Conservation (phyloP, 148 eudicot genomes). For the Chenopodium berlandieri region DNA sequence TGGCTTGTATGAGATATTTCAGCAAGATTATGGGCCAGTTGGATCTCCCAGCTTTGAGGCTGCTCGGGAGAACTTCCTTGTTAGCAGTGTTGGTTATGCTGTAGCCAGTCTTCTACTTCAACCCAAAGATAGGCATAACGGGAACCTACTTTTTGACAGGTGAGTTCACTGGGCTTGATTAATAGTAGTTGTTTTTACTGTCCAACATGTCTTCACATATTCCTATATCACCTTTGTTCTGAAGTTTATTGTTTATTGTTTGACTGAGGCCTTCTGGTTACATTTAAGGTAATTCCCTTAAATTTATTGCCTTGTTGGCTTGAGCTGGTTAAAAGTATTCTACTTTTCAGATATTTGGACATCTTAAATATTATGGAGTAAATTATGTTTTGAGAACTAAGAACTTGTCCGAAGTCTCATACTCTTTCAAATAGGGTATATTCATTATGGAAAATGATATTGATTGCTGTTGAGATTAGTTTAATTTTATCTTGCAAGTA, state of each 20-base stretch:
- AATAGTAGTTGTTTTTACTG: too few relatives aligned
- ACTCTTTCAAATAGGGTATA: too few relatives aligned
- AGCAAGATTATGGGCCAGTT: conserved; percentile 95
- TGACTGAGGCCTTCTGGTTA: not conserved
- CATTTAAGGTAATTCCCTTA: not conserved
- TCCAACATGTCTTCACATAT: not conserved
- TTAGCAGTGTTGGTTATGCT: conserved; percentile 99
- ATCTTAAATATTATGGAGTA: not conserved
- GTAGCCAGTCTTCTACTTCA: conserved; percentile 98
- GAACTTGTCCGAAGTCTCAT: too few relatives aligned
- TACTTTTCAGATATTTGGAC: not conserved
- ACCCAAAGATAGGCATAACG: conserved; percentile 98
- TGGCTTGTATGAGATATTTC: conserved; percentile 96
- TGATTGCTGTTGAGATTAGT: not conserved
- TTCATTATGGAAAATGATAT: not conserved
- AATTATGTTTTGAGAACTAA: too few relatives aligned
- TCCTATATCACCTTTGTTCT: not conserved
- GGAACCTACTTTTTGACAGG: conserved; percentile 95
- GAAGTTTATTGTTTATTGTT: not conserved
- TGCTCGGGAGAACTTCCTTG: conserved; percentile 94
- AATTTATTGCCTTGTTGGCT: not conserved
- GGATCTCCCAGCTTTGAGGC: conserved; percentile 87
- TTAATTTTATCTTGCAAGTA: too few relatives aligned
- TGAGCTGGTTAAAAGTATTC: not conserved
- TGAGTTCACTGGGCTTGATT: conserved; percentile 33